Conservation (phyloP, 164 flowering plant species). For the Dillenia turbinata region DNA sequence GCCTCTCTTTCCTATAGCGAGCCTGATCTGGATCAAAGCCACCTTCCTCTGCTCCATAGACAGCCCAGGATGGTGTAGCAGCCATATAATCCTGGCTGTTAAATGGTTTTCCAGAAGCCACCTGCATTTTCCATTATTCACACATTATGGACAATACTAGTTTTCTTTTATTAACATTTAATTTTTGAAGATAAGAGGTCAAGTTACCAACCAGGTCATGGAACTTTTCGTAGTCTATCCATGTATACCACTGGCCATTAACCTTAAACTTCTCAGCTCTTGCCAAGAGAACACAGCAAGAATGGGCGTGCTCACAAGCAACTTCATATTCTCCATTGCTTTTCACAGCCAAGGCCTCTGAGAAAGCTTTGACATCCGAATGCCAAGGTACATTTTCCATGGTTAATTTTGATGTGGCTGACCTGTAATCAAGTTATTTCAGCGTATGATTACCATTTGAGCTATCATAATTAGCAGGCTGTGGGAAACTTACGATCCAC, state of each 20-base stretch:
- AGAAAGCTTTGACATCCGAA: conserved; percentile 86
- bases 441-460: not conserved
- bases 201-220: conserved; percentile 72
- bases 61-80: conserved; percentile 91
- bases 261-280: conserved; percentile 74
- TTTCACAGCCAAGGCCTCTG: conserved; percentile 76
- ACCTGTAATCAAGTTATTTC: conserved; percentile 30
- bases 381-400: conserved; percentile 99
- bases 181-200: no score
- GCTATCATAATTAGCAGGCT: not conserved
- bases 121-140: conserved; percentile 35
- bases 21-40: conserved; percentile 92
- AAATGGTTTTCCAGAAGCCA: conserved; percentile 77
- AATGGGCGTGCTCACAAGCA: conserved; percentile 96
- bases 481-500: conserved; percentile 81
- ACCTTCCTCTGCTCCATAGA: conserved; percentile 92
- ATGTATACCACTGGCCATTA: conserved; percentile 88
- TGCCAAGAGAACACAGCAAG: conserved; percentile 97
- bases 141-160: no score
- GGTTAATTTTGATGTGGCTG: conserved; percentile 94
- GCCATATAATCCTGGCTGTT: conserved; percentile 83
- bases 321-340: conserved; percentile 88
- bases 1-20: conserved; percentile 78
- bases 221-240: conserved; percentile 98
- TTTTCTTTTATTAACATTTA: no score